Percentiles rank a stretch among this genome's conserved stretches.
Conservation (phyloP, 1,139 yeast genomes). For the Insectozyma bohioensis region DNA sequence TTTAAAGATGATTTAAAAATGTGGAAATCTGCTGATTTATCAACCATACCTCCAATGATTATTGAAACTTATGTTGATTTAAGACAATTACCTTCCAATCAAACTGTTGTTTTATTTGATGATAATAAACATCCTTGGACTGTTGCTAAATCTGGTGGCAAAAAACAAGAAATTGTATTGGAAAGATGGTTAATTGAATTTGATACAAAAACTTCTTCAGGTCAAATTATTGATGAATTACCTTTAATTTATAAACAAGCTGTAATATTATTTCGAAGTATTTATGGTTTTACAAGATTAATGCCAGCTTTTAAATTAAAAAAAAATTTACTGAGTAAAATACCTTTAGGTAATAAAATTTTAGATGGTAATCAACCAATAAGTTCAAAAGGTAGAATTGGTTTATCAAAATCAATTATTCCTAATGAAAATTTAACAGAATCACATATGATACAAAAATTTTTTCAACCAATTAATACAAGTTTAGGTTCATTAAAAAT, state of each 20-base stretch:
- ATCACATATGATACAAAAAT: conserved; percentile 58
- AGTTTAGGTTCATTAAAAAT: conserved; percentile 71
- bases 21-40: conserved; percentile 55
- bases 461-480: conserved; percentile 69
- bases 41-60: conserved; percentile 69
- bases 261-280: conserved; percentile 68
- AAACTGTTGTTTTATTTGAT: conserved; percentile 58
- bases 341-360: conserved; percentile 52
- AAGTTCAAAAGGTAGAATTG: conserved; percentile 79
- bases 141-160: conserved; percentile 40
- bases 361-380: conserved; percentile 79
- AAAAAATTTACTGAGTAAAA: conserved; percentile 27
- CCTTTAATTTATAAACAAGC: conserved; percentile 76
- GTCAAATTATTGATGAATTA: conserved; percentile 46
- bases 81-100: conserved; percentile 56
- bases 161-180: conserved; percentile 76
- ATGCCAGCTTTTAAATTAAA: conserved; percentile 70
- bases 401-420: conserved; percentile 68
- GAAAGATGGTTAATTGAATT: conserved; percentile 92
- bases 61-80: conserved; percentile 83
- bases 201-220: conserved; percentile 39
- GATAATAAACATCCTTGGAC: conserved; percentile 45
- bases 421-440: conserved; percentile 42
- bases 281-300: conserved; percentile 64
- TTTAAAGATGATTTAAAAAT: conserved; percentile 55